Evolutionary conservation across 495 filamentous ascomycete species (phyloP), one percentile per base, ranked within the genome.

Genomic region (Neurospora sp.): DNA sequence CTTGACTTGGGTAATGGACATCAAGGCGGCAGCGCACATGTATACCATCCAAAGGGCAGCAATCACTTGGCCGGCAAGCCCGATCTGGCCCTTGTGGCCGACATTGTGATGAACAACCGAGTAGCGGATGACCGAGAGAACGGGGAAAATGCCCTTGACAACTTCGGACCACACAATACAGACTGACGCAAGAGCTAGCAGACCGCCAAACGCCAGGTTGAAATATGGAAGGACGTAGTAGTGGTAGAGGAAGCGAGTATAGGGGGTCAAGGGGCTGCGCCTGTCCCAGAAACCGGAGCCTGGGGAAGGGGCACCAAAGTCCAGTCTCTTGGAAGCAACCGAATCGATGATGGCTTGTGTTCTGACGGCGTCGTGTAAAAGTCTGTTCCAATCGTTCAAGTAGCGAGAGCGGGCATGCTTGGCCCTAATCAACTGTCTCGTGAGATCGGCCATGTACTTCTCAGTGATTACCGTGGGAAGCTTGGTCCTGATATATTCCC

Each of bases 81-180:
- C 91, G 76, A 97, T 86, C 37, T 90, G 87, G 47, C 90, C 89
- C n/a, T 86, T 84, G 5, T 88, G 83, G 39, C 84, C 85, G 69
- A 87, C 85, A 71, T 87, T 89, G 74, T 96, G 90, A 68, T 96
- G 93, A 22, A 97, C 87, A 14, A 99, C 89, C 3, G 92, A 97
- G 71, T 95, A 87, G 69, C 91, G 90, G 77, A 99, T 91, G 69
- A 96, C 85, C 3, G 94, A 97, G 68, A 95, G 82, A 18, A 89
- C 86, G 1, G 93, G 92, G 16, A 91, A 87, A 68, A 91, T 81
- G 8, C 89, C 87, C 77, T 95, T 95, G 82, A 96, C 87, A 71
- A 97, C 77, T 83, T 99, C 96, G 6, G 94, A 96, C 93, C 93
- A 97, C 73, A 98, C 85, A 72, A 99, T 90, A 75, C 89, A 92